phyloP scores from a whole-genome alignment of 345 rosid genomes.

The Limnanthes douglasii region DNA sequence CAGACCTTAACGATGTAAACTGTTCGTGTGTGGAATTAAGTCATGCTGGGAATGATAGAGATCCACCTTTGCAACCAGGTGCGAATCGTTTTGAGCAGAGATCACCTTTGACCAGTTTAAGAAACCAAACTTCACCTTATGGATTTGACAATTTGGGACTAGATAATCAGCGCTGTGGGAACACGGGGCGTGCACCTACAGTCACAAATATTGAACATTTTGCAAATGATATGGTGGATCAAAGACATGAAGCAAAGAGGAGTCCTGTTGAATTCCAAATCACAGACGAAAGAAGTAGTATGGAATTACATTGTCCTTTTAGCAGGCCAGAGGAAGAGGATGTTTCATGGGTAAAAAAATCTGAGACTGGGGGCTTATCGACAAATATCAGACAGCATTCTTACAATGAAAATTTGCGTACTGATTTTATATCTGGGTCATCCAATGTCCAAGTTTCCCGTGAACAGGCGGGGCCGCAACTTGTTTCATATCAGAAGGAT shows the following conservation, averaged over 20 bases:
- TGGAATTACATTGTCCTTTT: constrained; percentile 8
- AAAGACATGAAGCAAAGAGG: constrained; percentile 9
- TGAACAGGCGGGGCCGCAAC: constrained; percentile 11
- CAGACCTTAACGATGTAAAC: constrained; percentile 7
- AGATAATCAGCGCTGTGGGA: constrained; percentile 10
- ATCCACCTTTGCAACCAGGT: constrained; percentile 12
- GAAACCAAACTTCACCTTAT: constrained; percentile 11
- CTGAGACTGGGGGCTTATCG: no score
- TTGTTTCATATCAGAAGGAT: constrained; percentile 13
- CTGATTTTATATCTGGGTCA: constrained; percentile 16
- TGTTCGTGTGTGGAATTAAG: constrained; percentile 1
- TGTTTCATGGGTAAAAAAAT: no score
- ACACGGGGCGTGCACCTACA: constrained; percentile 9
- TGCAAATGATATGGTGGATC: constrained; percentile 10
- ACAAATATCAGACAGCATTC: constrained; percentile 4
- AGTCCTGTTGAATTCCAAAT: constrained; percentile 7
- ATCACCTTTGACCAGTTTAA: constrained; percentile 8
- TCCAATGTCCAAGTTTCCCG: constrained; percentile 5
- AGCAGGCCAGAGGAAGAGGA: no score
- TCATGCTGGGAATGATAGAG: constrained; percentile 9
- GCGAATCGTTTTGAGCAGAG: constrained; percentile 13
- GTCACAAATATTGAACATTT: constrained; percentile 11
- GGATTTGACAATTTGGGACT: constrained; percentile 12
- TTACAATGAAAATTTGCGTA: constrained; percentile 10
- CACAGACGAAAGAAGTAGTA: constrained; percentile 7